Conservation (phyloP, 2,329 filamentous ascomycete species). For the Botrytis fabae region DNA sequence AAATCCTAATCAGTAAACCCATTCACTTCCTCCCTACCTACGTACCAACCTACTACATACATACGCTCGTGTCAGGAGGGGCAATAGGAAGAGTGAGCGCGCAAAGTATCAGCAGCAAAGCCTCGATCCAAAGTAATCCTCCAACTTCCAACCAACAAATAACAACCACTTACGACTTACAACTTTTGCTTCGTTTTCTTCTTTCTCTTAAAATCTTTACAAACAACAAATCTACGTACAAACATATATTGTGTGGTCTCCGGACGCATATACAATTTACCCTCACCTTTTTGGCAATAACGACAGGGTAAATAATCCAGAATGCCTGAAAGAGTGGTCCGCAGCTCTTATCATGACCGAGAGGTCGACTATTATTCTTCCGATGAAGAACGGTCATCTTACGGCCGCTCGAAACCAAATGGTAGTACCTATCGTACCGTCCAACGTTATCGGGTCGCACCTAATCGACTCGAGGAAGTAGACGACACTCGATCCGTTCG, state of each 20-base stretch:
- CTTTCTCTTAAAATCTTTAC: neutral
- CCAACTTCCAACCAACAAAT: neutral
- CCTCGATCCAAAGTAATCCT: slow-evolving; percentile 12
- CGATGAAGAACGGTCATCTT: slow-evolving; percentile 37
- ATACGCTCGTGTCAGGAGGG: slow-evolving; percentile 11
- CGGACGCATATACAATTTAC: neutral
- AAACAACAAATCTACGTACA: neutral
- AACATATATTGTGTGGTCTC: neutral
- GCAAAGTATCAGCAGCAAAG: slow-evolving; percentile 8
- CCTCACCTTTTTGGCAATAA: neutral
- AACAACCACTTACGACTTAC: neutral
- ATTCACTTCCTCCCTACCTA: neutral
- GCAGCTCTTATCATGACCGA: slow-evolving; percentile 29
- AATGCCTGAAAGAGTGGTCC: slow-evolving; percentile 36
- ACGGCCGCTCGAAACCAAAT: slow-evolving; percentile 28
- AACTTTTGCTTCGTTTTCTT: neutral
- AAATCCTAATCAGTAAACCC: neutral
- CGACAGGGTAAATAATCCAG: neutral
- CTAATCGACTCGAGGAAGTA: slow-evolving; percentile 36
- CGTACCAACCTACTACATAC: neutral
- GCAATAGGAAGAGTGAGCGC: neutral
- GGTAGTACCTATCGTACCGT: slow-evolving; percentile 38
- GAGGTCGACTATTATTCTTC: slow-evolving; percentile 40
- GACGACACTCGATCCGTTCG: slow-evolving; percentile 36
- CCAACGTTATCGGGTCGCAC: slow-evolving; percentile 40